Evolutionary conservation across 2,329 filamentous ascomycete genomes (phyloP), one percentile per base, ranked within the genome.

Genomic region (Trichoderma cornu-damae): DNA sequence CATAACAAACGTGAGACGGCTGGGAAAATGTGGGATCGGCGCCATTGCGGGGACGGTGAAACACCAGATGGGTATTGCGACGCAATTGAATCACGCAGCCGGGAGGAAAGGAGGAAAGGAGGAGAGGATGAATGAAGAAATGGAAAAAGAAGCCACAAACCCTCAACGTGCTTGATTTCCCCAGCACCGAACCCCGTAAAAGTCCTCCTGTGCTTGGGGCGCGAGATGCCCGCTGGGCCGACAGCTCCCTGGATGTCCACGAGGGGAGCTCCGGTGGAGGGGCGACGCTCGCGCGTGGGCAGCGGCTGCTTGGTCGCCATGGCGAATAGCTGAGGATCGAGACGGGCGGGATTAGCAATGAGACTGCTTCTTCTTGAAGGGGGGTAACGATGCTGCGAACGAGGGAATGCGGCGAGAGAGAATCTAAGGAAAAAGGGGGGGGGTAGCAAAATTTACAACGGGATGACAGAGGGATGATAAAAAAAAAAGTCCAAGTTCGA

Each of bases 141-240:
- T 22, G 16, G 30, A 26, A 20, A 28, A 22, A 38, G 9, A 16
- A 28, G 28, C 28, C 34, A 63, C 75, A 76, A 85, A 78, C 91
- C 90, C 77, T 97, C 92, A 48, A 97, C 90, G 67, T 76, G 87
- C 79, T 96, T 96, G 78, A 96, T 96, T 70, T 99, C 94, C 34
- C 83, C 79, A 26, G 91, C 82, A 32, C 91, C 92, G 69, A 97
- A 94, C 7, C 94, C 94, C 8, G 94, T 99, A 64, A 89, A 89
- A n/a, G 93, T 97, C 65, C 94, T 85, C 80, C 90, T 96, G 78
- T 99, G 94, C 77, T 97, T 99, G 44, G 94, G 94, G 60, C 94
- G 83, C 24, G 82, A 84, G 75, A 88, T 86, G 70, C 95, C 93
- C 40, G 86, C 87, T 38, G 91, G 90, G n/a, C 88, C 88, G 58